phyloP scores from a whole-genome alignment of 345 rosid genomes.

The Eucalyptus curtisii region DNA sequence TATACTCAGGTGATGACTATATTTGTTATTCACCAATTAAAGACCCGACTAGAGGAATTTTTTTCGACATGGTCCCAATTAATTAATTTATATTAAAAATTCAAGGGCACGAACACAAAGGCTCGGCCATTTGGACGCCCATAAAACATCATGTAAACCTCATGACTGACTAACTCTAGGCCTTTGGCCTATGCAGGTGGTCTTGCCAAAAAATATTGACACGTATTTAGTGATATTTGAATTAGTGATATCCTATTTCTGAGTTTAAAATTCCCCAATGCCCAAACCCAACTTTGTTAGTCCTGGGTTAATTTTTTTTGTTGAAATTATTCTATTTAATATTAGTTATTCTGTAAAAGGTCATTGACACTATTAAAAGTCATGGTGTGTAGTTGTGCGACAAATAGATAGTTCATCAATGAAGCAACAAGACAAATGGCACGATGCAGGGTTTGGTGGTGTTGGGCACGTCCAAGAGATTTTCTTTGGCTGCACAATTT shows the following conservation, averaged over 20 bases:
- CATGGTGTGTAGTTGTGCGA: accelerated
- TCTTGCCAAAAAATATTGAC: accelerated
- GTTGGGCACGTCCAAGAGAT: background rate
- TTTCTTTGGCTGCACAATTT: background rate
- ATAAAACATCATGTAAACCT: background rate
- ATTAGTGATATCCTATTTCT: no score
- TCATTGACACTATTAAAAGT: background rate
- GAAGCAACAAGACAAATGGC: background rate
- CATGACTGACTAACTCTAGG: accelerated
- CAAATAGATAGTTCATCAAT: accelerated
- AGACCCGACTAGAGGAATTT: accelerated
- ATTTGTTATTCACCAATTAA: background rate
- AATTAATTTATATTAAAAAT: no score
- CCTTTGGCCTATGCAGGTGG: background rate
- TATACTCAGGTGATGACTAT: accelerated
- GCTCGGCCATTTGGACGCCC: accelerated
- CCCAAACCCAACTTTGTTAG: accelerated
- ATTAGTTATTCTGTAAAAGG: no score
- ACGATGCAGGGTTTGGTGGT: accelerated
- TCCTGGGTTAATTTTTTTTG: accelerated
- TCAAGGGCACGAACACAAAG: background rate
- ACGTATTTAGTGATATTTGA: background rate
- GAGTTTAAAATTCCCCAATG: no score
- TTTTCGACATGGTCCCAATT: accelerated
- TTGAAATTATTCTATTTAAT: no score